phyloP scores from a whole-genome alignment of 805 yeast genomes.

The Candida insectalens region DNA sequence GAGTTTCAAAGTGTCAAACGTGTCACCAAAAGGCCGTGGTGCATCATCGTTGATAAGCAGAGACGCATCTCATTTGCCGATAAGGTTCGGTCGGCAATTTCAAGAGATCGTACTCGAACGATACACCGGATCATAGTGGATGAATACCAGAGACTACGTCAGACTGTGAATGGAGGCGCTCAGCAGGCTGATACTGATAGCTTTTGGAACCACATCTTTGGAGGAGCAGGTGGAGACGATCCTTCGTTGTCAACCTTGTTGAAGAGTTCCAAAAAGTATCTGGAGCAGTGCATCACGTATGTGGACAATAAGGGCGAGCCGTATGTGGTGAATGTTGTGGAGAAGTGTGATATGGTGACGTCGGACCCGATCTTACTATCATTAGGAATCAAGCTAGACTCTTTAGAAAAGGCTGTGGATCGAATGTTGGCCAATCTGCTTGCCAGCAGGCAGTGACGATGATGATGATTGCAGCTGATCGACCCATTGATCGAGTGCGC shows the following conservation, averaged over 20 bases:
- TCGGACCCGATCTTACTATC: slow-evolving; percentile 62
- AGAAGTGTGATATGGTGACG: slow-evolving; percentile 48
- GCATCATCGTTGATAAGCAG: slow-evolving; percentile 32
- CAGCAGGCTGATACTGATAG: slow-evolving; percentile 5
- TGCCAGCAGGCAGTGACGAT: neutral
- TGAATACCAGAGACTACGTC: slow-evolving; percentile 27
- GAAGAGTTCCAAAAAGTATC: slow-evolving; percentile 37
- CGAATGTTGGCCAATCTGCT: slow-evolving; percentile 18
- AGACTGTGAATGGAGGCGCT: slow-evolving; percentile 16
- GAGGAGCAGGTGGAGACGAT: slow-evolving; percentile 8
- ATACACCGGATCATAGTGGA: slow-evolving; percentile 29
- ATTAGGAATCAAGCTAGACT: slow-evolving; percentile 52
- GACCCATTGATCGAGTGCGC: neutral
- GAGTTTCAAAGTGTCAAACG: slow-evolving; percentile 44
- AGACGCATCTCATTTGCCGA: slow-evolving; percentile 48
- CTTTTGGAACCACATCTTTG: slow-evolving; percentile 17
- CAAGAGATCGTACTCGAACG: slow-evolving; percentile 30
- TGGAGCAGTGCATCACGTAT: slow-evolving; percentile 57
- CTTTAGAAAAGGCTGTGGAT: slow-evolving; percentile 42
- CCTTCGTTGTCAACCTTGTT: slow-evolving; percentile 25
- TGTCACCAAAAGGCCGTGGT: slow-evolving; percentile 56
- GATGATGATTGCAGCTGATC: neutral
- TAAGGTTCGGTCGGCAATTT: slow-evolving; percentile 44
- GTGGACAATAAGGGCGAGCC: slow-evolving; percentile 26
- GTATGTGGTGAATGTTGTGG: slow-evolving; percentile 49